Conservation (phyloP, 768 basidiomycete species). For the Xanthoconium purpureum region DNA sequence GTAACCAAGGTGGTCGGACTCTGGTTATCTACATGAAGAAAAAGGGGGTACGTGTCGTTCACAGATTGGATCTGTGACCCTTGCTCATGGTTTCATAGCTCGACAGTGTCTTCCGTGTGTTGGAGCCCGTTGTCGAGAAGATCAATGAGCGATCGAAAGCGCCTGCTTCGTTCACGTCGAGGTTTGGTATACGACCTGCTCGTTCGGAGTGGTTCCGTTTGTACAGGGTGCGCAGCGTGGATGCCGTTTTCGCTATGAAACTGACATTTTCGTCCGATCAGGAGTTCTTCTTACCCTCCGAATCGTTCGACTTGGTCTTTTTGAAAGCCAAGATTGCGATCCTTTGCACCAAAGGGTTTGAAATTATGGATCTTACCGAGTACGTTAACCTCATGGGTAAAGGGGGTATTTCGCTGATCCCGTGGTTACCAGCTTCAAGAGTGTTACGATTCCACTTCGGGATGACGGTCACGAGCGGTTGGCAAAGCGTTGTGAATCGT, state of each 20-base stretch:
- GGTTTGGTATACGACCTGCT: slow-evolving; percentile 73
- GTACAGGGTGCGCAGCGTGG: slow-evolving; percentile 55
- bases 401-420: background rate
- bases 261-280: slow-evolving; percentile 16
- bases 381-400: slow-evolving; percentile 37
- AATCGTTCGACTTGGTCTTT: slow-evolving; percentile 89
- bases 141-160: slow-evolving; percentile 75
- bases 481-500: slow-evolving; percentile 77
- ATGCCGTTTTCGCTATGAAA: background rate
- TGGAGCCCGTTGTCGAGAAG: slow-evolving; percentile 94
- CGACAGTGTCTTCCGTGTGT: slow-evolving; percentile 92
- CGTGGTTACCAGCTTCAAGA: slow-evolving; percentile 59
- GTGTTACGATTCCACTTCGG: slow-evolving; percentile 82
- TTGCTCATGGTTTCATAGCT: slow-evolving; percentile 37
- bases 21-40: slow-evolving; percentile 95
- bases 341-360: slow-evolving; percentile 90
- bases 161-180: slow-evolving; percentile 66
- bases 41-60: slow-evolving; percentile 58
- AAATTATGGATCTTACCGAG: slow-evolving; percentile 96
- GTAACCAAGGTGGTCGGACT: slow-evolving; percentile 80
- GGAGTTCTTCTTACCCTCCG: slow-evolving; percentile 92
- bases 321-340: slow-evolving; percentile 92
- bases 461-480: slow-evolving; percentile 70
- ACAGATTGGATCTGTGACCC: slow-evolving; percentile 3
- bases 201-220: slow-evolving; percentile 94